phyloP scores from a whole-genome alignment of 352 stramenopile species.

The Pythium phragmiticola region DNA sequence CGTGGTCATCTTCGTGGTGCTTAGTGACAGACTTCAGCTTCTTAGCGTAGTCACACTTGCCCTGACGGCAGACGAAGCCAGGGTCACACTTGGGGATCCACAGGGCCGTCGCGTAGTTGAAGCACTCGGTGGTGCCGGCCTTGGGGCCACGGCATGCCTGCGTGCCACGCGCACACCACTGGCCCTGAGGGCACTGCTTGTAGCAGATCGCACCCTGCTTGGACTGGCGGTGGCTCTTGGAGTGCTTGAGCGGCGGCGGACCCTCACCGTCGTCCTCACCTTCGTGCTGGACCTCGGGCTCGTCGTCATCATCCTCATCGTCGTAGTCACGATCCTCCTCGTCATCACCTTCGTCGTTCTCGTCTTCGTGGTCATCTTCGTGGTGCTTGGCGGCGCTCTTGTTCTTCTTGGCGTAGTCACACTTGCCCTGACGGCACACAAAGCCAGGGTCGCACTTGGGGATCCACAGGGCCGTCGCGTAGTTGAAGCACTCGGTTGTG shows the following conservation, averaged over 20 bases:
- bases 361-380: no score
- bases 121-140: slow-evolving; percentile 15
- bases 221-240: slow-evolving; percentile 1
- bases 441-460: slow-evolving; percentile 34
- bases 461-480: slow-evolving; percentile 10
- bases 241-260: slow-evolving; percentile 7
- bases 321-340: background rate
- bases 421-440: slow-evolving; percentile 34
- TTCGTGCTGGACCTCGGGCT: background rate
- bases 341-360: background rate
- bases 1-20: no score
- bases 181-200: slow-evolving; percentile 26
- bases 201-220: slow-evolving; percentile 14
- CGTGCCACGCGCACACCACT: slow-evolving; percentile 38
- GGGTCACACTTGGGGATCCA: slow-evolving; percentile 29
- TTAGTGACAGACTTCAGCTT: no score
- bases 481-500: slow-evolving; percentile 23
- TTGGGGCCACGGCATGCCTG: slow-evolving; percentile 26
- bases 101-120: slow-evolving; percentile 12
- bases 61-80: slow-evolving; percentile 32
- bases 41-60: slow-evolving; percentile 31
- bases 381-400: no score
- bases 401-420: slow-evolving; percentile 14
- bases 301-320: no score
- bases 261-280: background rate